These are phyloP conservation scores for Raphanus hybrid DNA, from an alignment of 441 rosid genomes.

Conservation along the genomic window DNA sequence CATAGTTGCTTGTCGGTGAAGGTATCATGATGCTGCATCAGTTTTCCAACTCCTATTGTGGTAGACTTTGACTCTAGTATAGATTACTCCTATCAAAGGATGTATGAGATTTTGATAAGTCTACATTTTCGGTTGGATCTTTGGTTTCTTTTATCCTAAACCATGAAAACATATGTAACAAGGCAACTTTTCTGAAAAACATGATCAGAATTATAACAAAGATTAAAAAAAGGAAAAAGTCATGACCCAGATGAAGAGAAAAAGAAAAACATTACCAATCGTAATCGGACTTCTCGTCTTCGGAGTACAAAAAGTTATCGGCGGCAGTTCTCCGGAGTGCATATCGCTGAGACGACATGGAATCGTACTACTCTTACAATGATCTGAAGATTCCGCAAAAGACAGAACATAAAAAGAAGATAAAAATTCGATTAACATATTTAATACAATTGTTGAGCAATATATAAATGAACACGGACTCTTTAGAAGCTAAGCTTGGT, in stretches of 20 bases:
- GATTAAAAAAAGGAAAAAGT: not conserved
- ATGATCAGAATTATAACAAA: not conserved
- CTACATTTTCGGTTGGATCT: not conserved
- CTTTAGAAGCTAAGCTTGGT: conserved; percentile 34
- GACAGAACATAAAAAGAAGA: conserved; percentile 28
- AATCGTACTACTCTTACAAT: not conserved
- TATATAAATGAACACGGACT: conserved; percentile 25
- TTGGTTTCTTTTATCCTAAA: not conserved
- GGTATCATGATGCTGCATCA: no score
- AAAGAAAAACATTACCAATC: conserved; percentile 31
- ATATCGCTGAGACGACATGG: conserved; percentile 33
- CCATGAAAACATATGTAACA: not conserved
- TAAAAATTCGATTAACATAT: not conserved
- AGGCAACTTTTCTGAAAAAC: not conserved
- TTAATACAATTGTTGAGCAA: not conserved
- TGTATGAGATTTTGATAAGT: conserved; percentile 4
- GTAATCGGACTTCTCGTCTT: conserved; percentile 40
- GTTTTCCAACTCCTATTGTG: no score
- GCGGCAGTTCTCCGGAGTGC: conserved; percentile 37
- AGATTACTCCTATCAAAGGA: not conserved
- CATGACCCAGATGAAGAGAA: not conserved
- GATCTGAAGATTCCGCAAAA: conserved; percentile 11
- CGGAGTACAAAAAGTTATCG: conserved; percentile 35
- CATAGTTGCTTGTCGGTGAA: no score
- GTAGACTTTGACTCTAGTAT: no score